phyloP scores from a whole-genome alignment of 305 asterid genomes.

The Ilex paraguariensis region DNA sequence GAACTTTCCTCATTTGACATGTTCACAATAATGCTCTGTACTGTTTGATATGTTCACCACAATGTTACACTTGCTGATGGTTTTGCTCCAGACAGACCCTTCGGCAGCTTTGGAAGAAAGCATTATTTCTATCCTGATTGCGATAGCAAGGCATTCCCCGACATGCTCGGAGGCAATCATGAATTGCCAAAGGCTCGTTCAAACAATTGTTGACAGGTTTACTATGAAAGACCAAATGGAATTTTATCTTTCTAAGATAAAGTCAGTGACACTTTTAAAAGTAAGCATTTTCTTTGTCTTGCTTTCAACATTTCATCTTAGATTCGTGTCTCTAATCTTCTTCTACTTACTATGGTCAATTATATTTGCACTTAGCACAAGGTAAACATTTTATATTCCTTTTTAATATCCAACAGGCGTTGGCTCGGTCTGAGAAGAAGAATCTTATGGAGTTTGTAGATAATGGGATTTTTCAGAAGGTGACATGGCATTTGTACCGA shows the following conservation, averaged over 20 bases:
- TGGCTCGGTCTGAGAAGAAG: conserved; percentile 61
- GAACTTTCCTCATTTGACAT: too few relatives aligned
- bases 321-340: not conserved
- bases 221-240: conserved; percentile 47
- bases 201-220: conserved; percentile 65
- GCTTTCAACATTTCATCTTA: not conserved
- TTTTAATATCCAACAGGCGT: conserved; percentile 52
- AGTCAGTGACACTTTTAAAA: conserved; percentile 66
- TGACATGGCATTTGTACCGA: conserved; percentile 82
- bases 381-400: not conserved
- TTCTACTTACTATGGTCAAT: not conserved
- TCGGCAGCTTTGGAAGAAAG: conserved; percentile 67
- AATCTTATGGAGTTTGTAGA: conserved; percentile 53
- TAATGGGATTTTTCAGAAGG: conserved; percentile 57
- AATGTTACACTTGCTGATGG: not conserved
- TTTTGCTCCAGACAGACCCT: conserved; percentile 63
- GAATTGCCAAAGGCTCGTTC: conserved; percentile 66
- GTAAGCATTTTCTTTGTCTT: conserved; percentile 32
- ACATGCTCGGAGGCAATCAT: conserved; percentile 76
- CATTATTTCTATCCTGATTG: conserved; percentile 70
- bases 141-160: conserved; percentile 93
- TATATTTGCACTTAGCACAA: not conserved
- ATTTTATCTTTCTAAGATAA: conserved; percentile 63
- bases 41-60: too few relatives aligned
- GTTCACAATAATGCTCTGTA: too few relatives aligned